These are phyloP conservation scores for Fusarium redolens DNA, from an alignment of 2,329 filamentous ascomycete species.

Conservation along the genomic window DNA sequence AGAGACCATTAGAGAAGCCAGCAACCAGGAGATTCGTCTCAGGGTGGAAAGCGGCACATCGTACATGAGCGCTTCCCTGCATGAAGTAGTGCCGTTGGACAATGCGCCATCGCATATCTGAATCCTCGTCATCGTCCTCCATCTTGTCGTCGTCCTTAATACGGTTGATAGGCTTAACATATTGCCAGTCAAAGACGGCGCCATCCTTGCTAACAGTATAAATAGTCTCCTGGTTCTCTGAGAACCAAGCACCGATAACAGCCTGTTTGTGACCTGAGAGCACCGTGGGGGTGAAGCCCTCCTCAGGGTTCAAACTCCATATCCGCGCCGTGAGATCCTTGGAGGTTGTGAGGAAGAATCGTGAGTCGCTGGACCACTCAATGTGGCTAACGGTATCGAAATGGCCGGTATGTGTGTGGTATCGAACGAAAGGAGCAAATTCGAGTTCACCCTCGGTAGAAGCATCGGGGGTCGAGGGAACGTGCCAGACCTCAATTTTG, in stretches of 20 bases:
- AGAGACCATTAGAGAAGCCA: constrained; percentile 94
- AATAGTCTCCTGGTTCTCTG: constrained; percentile 91
- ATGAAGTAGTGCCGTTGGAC: constrained; percentile 93
- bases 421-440: constrained; percentile 92
- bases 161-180: constrained; percentile 69
- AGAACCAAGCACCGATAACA: constrained; percentile 97
- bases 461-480: constrained; percentile 87
- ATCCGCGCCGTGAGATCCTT: constrained; percentile 93
- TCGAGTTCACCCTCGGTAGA: constrained; percentile 85
- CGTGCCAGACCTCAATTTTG: constrained; percentile 95
- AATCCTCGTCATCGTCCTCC: constrained; percentile 66
- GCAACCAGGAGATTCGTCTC: constrained; percentile 92
- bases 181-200: constrained; percentile 95
- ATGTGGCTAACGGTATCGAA: constrained; percentile 88
- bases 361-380: constrained; percentile 95
- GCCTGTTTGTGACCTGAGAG: constrained; percentile 90
- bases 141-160: constrained; percentile 70
- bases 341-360: constrained; percentile 92
- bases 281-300: constrained; percentile 89
- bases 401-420: constrained; percentile 87
- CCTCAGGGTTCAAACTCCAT: constrained; percentile 91
- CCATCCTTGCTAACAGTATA: constrained; percentile 98
- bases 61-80: constrained; percentile 87
- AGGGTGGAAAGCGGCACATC: constrained; percentile 90
- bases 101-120: constrained; percentile 88